Percentiles rank a stretch among this genome's conserved stretches.
These are phyloP conservation scores for Theobroma grandiflorum DNA, from an alignment of 441 rosid species.

Conservation along the genomic window DNA sequence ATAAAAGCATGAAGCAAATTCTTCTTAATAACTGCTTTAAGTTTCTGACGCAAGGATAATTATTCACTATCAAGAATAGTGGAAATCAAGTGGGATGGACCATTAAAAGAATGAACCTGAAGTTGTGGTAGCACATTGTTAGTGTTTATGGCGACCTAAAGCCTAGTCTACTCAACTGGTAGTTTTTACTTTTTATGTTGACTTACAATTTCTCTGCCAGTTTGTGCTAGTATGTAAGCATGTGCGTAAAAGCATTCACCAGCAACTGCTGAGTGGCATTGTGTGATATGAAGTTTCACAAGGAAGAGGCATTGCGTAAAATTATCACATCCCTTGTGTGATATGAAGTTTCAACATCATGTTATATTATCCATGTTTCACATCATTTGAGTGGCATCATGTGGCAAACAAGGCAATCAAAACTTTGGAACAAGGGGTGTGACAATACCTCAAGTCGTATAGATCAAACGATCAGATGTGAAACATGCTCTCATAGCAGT, in stretches of 20 bases:
- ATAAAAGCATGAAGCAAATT: background rate
- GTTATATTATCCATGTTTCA: too few species aligned
- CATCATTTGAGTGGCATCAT: background rate
- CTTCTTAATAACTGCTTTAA: background rate
- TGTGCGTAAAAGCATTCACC: background rate
- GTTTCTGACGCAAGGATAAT: background rate
- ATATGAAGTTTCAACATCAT: too few species aligned
- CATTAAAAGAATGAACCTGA: background rate
- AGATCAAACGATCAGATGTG: background rate
- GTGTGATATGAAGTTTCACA: too few species aligned
- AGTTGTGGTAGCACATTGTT: background rate
- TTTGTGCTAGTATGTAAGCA: background rate
- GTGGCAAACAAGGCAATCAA: background rate
- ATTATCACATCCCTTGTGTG: too few species aligned
- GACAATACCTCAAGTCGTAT: background rate
- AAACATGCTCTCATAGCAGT: background rate
- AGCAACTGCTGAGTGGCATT: background rate
- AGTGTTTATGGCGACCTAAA: background rate
- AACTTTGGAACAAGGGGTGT: background rate
- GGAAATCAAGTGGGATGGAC: background rate
- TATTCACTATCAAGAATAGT: background rate
- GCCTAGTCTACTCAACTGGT: background rate
- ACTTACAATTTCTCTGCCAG: background rate
- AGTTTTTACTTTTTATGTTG: background rate
- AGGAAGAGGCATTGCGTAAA: too few species aligned